phyloP scores from a whole-genome alignment of 2,329 filamentous ascomycete species.

The Ophiocordyceps camponoti-leonardi region DNA sequence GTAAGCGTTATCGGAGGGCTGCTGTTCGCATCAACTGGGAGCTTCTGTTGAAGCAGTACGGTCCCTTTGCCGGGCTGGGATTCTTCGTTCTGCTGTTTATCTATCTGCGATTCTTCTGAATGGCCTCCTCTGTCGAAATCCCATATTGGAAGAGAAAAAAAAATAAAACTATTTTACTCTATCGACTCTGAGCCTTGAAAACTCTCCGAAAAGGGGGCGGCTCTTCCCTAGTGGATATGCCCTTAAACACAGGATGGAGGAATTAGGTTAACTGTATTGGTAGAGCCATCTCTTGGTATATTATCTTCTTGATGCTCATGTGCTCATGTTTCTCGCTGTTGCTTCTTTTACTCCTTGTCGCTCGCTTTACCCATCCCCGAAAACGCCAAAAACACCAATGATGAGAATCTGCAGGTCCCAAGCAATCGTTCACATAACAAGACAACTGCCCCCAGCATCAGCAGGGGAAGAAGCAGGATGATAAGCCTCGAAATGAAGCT shows the following conservation, averaged over 20 bases:
- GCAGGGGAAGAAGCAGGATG: slow-evolving; percentile 10
- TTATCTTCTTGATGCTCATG: not conserved
- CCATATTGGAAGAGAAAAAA: too few relatives aligned
- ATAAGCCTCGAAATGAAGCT: slow-evolving; percentile 39
- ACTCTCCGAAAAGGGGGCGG: too few relatives aligned
- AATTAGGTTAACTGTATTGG: not conserved
- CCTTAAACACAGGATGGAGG: too few relatives aligned
- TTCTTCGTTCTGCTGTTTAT: slow-evolving; percentile 75
- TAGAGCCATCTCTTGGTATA: not conserved
- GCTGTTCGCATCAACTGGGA: slow-evolving; percentile 98
- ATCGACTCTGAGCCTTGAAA: too few relatives aligned
- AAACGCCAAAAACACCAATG: not conserved
- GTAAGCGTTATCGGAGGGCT: slow-evolving; percentile 81
- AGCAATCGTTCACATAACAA: slow-evolving; percentile 22
- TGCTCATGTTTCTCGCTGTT: too few relatives aligned
- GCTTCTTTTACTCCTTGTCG: not conserved
- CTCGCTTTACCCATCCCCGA: not conserved
- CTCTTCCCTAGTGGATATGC: too few relatives aligned
- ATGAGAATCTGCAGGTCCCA: not conserved
- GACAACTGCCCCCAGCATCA: slow-evolving; percentile 17
- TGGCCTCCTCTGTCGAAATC: too few relatives aligned
- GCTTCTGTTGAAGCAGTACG: slow-evolving; percentile 88
- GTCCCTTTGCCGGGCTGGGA: slow-evolving; percentile 67
- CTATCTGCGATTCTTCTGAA: slow-evolving; percentile 81
- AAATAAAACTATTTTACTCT: too few relatives aligned